Conservation (phyloP, 2,329 filamentous ascomycete species). For the Cryphonectria japonica region DNA sequence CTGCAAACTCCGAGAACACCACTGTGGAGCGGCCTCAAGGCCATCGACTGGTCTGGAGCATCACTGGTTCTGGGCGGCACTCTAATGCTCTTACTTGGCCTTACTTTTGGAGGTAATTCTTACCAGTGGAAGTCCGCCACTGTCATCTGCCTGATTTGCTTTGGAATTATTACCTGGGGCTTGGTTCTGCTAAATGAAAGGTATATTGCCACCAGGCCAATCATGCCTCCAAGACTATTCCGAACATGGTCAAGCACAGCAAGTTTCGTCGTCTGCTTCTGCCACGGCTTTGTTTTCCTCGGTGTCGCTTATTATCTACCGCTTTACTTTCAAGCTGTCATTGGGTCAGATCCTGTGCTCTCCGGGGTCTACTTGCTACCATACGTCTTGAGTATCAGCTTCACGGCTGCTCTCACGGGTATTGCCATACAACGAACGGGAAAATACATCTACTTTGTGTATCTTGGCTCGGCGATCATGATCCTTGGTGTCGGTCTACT, state of each 20-base stretch:
- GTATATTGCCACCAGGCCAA: background rate
- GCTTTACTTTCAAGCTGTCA: slow-evolving; percentile 68
- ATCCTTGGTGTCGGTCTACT: slow-evolving; percentile 60
- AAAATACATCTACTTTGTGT: slow-evolving; percentile 58
- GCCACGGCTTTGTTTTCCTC: slow-evolving; percentile 45
- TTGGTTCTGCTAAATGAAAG: background rate
- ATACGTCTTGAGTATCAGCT: slow-evolving; percentile 50
- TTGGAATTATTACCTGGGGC: background rate
- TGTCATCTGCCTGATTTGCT: background rate
- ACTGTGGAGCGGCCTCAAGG: slow-evolving; percentile 38
- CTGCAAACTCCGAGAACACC: slow-evolving; percentile 66
- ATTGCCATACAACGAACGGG: slow-evolving; percentile 52
- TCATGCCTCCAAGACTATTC: slow-evolving; percentile 4
- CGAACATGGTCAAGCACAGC: background rate
- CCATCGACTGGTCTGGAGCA: background rate
- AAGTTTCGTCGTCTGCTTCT: slow-evolving; percentile 8
- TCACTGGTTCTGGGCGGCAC: background rate
- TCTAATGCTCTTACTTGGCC: background rate
- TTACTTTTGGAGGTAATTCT: background rate
- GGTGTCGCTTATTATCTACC: slow-evolving; percentile 68
- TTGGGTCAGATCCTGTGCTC: slow-evolving; percentile 53
- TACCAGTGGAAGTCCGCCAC: background rate
- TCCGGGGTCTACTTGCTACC: slow-evolving; percentile 62
- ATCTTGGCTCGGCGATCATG: slow-evolving; percentile 54
- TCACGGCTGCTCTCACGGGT: slow-evolving; percentile 26